Evolutionary conservation across 1,284 basidiomycete species (phyloP), one percentile per base, ranked within the genome.

Genomic region (Ceratobasidium sp.): DNA sequence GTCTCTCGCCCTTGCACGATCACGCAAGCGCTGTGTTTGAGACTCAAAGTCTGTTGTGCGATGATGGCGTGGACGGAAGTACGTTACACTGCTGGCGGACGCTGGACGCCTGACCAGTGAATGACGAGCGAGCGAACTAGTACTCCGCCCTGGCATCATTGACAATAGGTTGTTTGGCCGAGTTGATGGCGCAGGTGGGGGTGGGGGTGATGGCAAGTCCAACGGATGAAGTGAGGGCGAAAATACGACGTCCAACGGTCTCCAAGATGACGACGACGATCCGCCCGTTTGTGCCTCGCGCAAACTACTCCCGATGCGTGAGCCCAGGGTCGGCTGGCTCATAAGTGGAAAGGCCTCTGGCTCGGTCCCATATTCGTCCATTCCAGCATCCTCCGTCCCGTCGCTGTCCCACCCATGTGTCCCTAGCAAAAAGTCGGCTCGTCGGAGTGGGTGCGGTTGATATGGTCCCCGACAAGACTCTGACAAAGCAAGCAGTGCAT

Each of bases 31-130:
- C 61, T 75, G 61, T 54, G 73, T 65, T 75, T 75, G 73, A 7
- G 73, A 61, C 51, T 75, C 73, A 65, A 75, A 75, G 61, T 75
- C 73, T 64, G 73, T 61, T 2, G 71, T 53, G 47, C 73, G 73
- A 45, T 75, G 73, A 51, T n/a, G n/a, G n/a, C 73, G 73, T 26
- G 73, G 61, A 26, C 61, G 61, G 20, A 75, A 65, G 51, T 75
- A 75, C 31, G 73, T 56, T 64, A 56, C 73, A 60, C 73, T 51
- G 37, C 61, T 65, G 13, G 61, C 73, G 11, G 73, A 75, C 35
- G 73, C 73, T 53, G 73, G 73, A 23, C 73, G 61, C 20, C 73
- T 61, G 28, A 64, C 28, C 37, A 64, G 51, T 65, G 73, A 75
- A 28, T 64, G 73, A 10, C 73, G 60, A 23, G 37, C 33, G 23